Evolutionary conservation across 192 early-diverging fungal species (phyloP).

Genomic region (Coemansia sp.): DNA sequence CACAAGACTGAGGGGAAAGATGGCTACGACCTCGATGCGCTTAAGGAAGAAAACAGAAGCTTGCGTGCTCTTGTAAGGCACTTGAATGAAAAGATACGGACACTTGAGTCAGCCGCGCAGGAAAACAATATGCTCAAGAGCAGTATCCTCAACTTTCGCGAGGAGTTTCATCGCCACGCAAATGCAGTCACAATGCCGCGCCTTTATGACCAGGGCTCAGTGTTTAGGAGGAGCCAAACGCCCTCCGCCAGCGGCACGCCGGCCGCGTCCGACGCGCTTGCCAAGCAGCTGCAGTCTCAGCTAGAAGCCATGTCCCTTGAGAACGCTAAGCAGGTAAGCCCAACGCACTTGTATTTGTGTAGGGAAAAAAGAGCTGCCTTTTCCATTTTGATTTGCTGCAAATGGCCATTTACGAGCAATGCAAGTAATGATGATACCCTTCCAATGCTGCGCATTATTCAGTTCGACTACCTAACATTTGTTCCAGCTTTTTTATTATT

Average conservation of each 20-base stretch:
- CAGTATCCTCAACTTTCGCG: conserved; percentile 51
- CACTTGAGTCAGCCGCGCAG: conserved; percentile 46
- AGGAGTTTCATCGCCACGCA: conserved; percentile 52
- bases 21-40: neutral
- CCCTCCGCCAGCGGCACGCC: neutral
- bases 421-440: neutral
- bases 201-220: conserved; percentile 16
- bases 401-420: neutral
- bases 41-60: conserved; percentile 30
- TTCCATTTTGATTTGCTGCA: neutral
- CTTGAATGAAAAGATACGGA: conserved; percentile 37
- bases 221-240: conserved; percentile 12
- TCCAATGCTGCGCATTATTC: no score
- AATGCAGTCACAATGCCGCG: conserved; percentile 33
- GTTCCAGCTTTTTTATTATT: no score
- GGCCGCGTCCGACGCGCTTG: conserved; percentile 6
- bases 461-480: no score
- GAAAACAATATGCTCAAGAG: conserved; percentile 55
- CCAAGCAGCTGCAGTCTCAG: conserved; percentile 33
- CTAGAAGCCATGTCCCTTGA: conserved; percentile 31
- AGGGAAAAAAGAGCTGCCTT: no score
- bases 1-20: neutral
- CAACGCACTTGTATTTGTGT: neutral
- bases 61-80: conserved; percentile 21
- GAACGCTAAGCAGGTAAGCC: conserved; percentile 37